phyloP scores from a whole-genome alignment of 768 basidiomycete genomes.

The Hirschioporus abietinus region DNA sequence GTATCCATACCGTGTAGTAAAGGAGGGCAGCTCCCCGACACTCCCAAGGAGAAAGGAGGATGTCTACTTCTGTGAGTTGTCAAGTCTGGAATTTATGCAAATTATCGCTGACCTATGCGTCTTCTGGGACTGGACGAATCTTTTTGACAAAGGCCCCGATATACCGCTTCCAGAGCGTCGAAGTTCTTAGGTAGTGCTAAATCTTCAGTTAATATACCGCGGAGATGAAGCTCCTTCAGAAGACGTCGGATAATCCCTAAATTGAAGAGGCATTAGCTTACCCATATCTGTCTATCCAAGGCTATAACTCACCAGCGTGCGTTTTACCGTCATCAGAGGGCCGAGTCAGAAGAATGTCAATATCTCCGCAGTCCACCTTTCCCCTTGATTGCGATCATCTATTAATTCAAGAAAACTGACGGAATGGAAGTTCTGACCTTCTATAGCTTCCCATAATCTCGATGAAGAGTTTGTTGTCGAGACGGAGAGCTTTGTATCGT shows the following conservation, averaged over 20 bases:
- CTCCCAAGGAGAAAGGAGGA: conserved; percentile 75
- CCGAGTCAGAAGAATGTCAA: conserved; percentile 85
- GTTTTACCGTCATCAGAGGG: conserved; percentile 65
- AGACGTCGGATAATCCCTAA: conserved; percentile 59
- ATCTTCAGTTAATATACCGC: conserved; percentile 74
- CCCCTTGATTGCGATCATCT: conserved; percentile 43
- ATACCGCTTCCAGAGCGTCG: conserved; percentile 65
- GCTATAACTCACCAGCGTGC: conserved; percentile 50
- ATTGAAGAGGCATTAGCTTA: conserved; percentile 4
- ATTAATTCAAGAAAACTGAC: not conserved
- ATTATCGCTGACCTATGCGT: conserved; percentile 48
- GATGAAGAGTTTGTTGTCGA: conserved; percentile 68
- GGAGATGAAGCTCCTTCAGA: conserved; percentile 47
- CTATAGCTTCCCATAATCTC: conserved; percentile 93
- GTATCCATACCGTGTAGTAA: conserved; percentile 75
- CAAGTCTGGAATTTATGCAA: not conserved
- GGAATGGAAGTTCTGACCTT: conserved; percentile 34
- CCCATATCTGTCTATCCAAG: not conserved
- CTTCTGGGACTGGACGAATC: conserved; percentile 44
- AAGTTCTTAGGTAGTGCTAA: conserved; percentile 66
- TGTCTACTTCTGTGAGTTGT: conserved; percentile 38
- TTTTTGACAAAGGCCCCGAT: conserved; percentile 69
- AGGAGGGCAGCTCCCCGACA: conserved; percentile 78
- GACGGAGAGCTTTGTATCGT: conserved; percentile 47
- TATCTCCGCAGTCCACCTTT: conserved; percentile 80